These are phyloP conservation scores for Trametes versicolor DNA, from an alignment of 1,284 basidiomycete genomes.

Conservation along the genomic window DNA sequence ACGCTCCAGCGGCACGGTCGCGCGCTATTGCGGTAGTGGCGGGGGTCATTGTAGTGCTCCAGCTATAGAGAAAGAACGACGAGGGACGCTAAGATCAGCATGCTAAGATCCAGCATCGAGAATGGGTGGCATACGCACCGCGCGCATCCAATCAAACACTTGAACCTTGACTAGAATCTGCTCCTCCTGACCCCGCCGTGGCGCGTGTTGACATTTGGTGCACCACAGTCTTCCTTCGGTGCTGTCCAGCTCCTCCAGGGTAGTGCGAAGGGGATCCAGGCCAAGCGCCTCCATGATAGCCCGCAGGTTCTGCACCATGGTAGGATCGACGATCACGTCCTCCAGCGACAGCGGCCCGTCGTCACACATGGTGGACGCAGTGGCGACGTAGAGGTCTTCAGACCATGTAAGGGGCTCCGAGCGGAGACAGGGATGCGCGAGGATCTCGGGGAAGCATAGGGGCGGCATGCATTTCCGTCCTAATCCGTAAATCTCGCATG, in stretches of 20 bases:
- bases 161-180: neutral
- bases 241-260: neutral
- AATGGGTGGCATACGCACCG: neutral
- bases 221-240: neutral
- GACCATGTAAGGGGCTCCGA: neutral
- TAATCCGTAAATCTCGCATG: neutral
- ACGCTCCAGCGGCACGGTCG: neutral
- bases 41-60: neutral
- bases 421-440: constrained; percentile 1
- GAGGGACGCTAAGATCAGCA: neutral
- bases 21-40: neutral
- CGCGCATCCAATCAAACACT: constrained; percentile 8
- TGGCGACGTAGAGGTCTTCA: neutral
- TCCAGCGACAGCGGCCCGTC: neutral
- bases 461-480: neutral
- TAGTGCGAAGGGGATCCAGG: neutral
- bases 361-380: neutral
- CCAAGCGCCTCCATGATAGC: neutral
- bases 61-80: neutral
- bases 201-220: no score
- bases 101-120: no score
- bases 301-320: neutral
- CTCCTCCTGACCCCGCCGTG: neutral
- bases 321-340: neutral
- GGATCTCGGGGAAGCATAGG: neutral